Percentiles rank a stretch among this genome's conserved stretches.
phyloP scores from a whole-genome alignment of 2,329 filamentous ascomycete genomes.

The Penicillium digitatum region DNA sequence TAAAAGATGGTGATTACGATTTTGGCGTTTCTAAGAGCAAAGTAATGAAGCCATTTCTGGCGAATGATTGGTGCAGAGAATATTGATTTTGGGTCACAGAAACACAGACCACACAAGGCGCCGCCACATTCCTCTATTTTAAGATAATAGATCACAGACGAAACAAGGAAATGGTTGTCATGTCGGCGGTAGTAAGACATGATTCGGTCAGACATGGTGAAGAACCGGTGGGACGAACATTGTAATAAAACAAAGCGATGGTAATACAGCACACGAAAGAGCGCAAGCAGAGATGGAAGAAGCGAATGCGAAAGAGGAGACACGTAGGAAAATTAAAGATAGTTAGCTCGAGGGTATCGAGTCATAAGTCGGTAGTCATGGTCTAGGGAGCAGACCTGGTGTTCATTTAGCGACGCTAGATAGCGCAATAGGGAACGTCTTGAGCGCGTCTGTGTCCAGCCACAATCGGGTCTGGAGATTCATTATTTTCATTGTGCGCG shows the following conservation, averaged over 20 bases:
- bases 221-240: not conserved
- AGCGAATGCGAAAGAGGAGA: not conserved
- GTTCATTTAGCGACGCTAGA: not conserved
- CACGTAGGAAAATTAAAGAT: slow-evolving; percentile 8
- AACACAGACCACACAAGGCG: not conserved
- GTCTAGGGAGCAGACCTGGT: not conserved
- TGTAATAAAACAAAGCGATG: not conserved
- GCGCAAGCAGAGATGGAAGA: not conserved
- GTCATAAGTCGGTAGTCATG: slow-evolving; percentile 7
- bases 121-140: not conserved
- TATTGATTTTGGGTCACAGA: not conserved
- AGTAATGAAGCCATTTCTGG: not conserved
- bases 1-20: not conserved
- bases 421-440: slow-evolving; percentile 5
- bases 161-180: not conserved
- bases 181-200: not conserved
- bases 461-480: slow-evolving; percentile 6
- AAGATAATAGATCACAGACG: not conserved
- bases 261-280: slow-evolving; percentile 3
- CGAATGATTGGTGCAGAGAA: not conserved
- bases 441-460: slow-evolving; percentile 2
- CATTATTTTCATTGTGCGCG: slow-evolving; percentile 15
- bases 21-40: not conserved
- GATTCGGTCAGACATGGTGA: not conserved
- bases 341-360: slow-evolving; percentile 10